These are phyloP conservation scores for Dalbergia cultrata DNA, from an alignment of 306 rosid genomes.

Conservation along the genomic window DNA sequence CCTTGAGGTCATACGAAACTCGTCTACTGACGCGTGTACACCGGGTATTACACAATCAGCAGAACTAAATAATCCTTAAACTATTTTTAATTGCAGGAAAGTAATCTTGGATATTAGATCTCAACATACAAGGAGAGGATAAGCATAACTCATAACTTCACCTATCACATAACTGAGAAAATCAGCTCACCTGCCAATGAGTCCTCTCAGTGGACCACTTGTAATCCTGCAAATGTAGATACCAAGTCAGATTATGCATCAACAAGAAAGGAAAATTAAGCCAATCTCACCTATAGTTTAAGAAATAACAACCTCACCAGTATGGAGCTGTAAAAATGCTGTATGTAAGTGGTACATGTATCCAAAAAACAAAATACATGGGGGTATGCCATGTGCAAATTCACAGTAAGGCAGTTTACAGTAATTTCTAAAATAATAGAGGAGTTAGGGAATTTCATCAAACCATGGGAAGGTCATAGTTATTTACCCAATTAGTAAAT, in stretches of 20 bases:
- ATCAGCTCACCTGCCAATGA: constrained; percentile 85
- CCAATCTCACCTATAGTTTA: background rate
- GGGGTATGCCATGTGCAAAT: constrained; percentile 25
- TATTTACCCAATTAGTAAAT: constrained; percentile 9
- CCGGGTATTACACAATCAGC: too few relatives aligned
- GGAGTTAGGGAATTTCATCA: constrained; percentile 24
- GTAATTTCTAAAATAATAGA: constrained; percentile 31
- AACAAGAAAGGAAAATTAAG: constrained; percentile 19
- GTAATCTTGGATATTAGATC: constrained; percentile 20
- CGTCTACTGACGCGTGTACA: too few relatives aligned
- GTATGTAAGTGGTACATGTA: background rate
- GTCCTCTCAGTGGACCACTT: constrained; percentile 86
- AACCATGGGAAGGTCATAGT: background rate
- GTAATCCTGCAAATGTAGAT: constrained; percentile 69
- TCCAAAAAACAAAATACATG: constrained; percentile 2
- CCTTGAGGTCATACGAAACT: too few relatives aligned
- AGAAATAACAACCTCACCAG: constrained; percentile 20
- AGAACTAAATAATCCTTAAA: constrained; percentile 23
- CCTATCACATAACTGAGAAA: background rate
- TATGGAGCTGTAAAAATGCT: background rate
- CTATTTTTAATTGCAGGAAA: constrained; percentile 30
- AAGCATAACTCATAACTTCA: too few relatives aligned
- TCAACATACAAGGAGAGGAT: constrained; percentile 27
- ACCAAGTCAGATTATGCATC: constrained; percentile 48
- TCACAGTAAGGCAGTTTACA: constrained; percentile 23